Percentiles rank a stretch among this genome's conserved stretches.
These are phyloP conservation scores for Chaetomiaceae sp. DNA, from an alignment of 2,329 filamentous ascomycete genomes.

Conservation along the genomic window DNA sequence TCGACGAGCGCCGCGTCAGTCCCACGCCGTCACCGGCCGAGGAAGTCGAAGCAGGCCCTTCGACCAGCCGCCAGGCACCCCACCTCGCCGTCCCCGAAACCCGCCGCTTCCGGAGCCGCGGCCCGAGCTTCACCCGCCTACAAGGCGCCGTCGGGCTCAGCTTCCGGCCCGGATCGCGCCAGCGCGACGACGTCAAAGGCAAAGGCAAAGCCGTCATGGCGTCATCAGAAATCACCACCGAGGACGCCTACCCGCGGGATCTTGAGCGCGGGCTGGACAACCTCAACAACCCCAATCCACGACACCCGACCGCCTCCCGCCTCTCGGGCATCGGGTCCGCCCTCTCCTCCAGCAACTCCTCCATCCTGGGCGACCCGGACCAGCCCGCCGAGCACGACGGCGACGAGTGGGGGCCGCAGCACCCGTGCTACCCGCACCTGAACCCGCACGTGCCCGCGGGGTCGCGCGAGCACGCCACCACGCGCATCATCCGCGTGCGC, in stretches of 20 bases:
- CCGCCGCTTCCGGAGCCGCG: constrained; percentile 25
- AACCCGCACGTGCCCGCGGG: constrained; percentile 83
- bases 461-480: constrained; percentile 67
- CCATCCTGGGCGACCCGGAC: constrained; percentile 56
- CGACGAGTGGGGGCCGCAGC: constrained; percentile 84
- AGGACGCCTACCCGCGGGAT: constrained; percentile 40
- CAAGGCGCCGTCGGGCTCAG: constrained; percentile 21
- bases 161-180: constrained; percentile 14
- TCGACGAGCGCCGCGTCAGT: constrained; percentile 42
- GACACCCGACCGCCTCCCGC: constrained; percentile 43
- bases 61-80: constrained; percentile 16
- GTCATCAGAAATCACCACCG: constrained; percentile 31
- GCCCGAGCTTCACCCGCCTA: constrained; percentile 27
- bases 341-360: constrained; percentile 51
- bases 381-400: constrained; percentile 61
- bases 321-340: constrained; percentile 49
- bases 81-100: constrained; percentile 11
- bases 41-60: constrained; percentile 24
- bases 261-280: constrained; percentile 49
- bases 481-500: constrained; percentile 84
- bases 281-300: constrained; percentile 35
- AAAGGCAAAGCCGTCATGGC: constrained; percentile 51
- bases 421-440: constrained; percentile 89
- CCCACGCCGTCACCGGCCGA: constrained; percentile 26
- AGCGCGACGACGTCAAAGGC: constrained; percentile 28